Conservation (phyloP, 768 basidiomycete species). For the Cystobasidiopsis lactophilus region DNA sequence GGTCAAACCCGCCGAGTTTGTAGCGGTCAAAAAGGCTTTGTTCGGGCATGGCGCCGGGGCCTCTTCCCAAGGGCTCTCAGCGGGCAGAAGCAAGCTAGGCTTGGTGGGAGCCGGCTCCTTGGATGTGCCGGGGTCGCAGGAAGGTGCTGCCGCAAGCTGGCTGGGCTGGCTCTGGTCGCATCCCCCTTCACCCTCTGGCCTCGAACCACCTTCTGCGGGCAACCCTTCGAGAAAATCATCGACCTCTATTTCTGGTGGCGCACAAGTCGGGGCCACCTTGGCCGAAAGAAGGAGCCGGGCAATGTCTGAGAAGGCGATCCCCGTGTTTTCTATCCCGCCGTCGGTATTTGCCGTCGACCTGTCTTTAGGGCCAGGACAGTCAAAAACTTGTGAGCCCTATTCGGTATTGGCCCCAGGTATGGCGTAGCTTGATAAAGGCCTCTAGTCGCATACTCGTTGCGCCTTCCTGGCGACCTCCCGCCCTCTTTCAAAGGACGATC, state of each 20-base stretch:
- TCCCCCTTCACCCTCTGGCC: not conserved
- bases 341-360: conserved; percentile 79
- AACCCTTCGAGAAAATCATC: no score
- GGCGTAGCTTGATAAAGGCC: not conserved
- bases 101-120: not conserved
- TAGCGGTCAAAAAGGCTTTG: conserved; percentile 17
- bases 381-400: conserved; percentile 45
- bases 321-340: conserved; percentile 65
- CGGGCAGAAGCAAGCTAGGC: conserved; percentile 19
- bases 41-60: conserved; percentile 6
- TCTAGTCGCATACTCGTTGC: conserved; percentile 56
- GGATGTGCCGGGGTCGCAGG: conserved; percentile 1
- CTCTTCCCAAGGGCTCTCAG: not conserved
- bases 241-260: not conserved
- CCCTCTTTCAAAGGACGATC: conserved; percentile 74
- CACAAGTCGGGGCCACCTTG: conserved; percentile 19
- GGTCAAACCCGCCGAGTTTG: conserved; percentile 20
- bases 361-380: conserved; percentile 57
- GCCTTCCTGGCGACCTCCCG: conserved; percentile 56
- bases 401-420: not conserved
- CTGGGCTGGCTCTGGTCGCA: conserved; percentile 16
- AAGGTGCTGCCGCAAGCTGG: conserved; percentile 21
- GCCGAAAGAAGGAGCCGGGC: conserved; percentile 27
- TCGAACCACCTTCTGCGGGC: not conserved
- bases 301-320: conserved; percentile 32